These are phyloP conservation scores for Backusella macrospora DNA, from an alignment of 192 early-diverging fungal species.

Conservation along the genomic window DNA sequence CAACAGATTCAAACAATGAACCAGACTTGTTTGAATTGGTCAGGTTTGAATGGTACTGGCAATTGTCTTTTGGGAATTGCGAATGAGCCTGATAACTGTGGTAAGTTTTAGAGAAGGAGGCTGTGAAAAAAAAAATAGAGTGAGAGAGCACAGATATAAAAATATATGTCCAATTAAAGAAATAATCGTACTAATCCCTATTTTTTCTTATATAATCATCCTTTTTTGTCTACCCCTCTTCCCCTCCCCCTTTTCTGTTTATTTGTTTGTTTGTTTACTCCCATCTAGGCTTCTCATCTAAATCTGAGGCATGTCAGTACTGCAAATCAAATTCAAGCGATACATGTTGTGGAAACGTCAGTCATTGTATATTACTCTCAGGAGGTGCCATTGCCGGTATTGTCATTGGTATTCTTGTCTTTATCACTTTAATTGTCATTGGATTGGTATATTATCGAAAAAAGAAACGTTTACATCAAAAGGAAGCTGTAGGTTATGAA, in stretches of 20 bases:
- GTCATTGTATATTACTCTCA: conserved; percentile 3
- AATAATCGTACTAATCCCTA: neutral
- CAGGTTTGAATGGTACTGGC: conserved; percentile 31
- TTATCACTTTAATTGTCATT: neutral
- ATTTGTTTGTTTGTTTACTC: neutral
- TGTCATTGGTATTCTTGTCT: conserved; percentile 24
- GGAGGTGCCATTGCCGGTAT: conserved; percentile 37
- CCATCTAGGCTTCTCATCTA: conserved; percentile 13
- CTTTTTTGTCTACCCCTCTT: neutral
- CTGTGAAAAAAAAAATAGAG: no score
- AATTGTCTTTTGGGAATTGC: conserved; percentile 32
- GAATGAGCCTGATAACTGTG: conserved; percentile 40
- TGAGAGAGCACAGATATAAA: no score
- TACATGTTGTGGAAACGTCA: conserved; percentile 31
- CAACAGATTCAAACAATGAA: conserved; percentile 2
- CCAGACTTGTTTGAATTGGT: conserved; percentile 28
- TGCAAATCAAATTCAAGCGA: conserved; percentile 27
- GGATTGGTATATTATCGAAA: conserved; percentile 7
- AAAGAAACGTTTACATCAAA: neutral
- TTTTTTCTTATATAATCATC: neutral
- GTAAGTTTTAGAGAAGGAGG: no score
- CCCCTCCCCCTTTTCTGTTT: neutral
- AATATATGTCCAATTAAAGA: neutral
- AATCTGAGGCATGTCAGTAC: conserved; percentile 23
- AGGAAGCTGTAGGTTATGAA: conserved; percentile 15